phyloP scores from a whole-genome alignment of 2,329 filamentous ascomycete species.

The Penicillium hordei region DNA sequence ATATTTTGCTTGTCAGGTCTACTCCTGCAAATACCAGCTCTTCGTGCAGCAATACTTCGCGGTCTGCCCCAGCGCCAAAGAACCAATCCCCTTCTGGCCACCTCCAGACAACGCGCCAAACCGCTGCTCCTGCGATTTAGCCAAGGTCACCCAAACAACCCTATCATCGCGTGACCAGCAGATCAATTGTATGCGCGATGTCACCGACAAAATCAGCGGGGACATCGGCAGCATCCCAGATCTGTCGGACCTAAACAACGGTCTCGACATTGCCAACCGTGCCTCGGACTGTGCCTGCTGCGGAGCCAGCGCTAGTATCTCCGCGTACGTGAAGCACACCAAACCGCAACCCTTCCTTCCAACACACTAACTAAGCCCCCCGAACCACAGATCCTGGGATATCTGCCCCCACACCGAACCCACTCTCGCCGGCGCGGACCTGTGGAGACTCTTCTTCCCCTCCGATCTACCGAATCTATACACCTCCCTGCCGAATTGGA shows the following conservation, averaged over 20 bases:
- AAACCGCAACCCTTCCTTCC: too few relatives aligned
- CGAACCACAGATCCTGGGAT: slow-evolving; percentile 26
- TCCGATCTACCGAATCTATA: slow-evolving; percentile 20
- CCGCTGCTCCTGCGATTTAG: slow-evolving; percentile 42
- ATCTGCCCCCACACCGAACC: slow-evolving; percentile 36
- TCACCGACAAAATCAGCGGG: slow-evolving; percentile 14
- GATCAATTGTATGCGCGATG: slow-evolving; percentile 21
- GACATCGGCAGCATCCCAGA: slow-evolving; percentile 12
- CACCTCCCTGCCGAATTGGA: slow-evolving; percentile 18
- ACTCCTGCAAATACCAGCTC: slow-evolving; percentile 43
- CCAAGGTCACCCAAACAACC: slow-evolving; percentile 27
- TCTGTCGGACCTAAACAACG: slow-evolving; percentile 22
- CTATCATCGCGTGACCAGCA: slow-evolving; percentile 22
- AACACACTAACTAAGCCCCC: neutral
- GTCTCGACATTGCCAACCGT: slow-evolving; percentile 22
- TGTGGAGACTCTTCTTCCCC: slow-evolving; percentile 25
- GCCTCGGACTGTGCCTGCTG: slow-evolving; percentile 38
- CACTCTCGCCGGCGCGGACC: slow-evolving; percentile 19
- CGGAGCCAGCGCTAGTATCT: slow-evolving; percentile 36
- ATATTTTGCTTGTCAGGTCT: slow-evolving; percentile 24
- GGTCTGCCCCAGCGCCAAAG: slow-evolving; percentile 30
- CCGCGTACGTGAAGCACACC: slow-evolving; percentile 28
- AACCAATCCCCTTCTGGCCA: slow-evolving; percentile 43
- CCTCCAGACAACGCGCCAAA: slow-evolving; percentile 34
- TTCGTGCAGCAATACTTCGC: slow-evolving; percentile 39